Base-by-base conservation (phyloP, 495 filamentous ascomycete species). In the Talaromyces thailandensis region DNA sequence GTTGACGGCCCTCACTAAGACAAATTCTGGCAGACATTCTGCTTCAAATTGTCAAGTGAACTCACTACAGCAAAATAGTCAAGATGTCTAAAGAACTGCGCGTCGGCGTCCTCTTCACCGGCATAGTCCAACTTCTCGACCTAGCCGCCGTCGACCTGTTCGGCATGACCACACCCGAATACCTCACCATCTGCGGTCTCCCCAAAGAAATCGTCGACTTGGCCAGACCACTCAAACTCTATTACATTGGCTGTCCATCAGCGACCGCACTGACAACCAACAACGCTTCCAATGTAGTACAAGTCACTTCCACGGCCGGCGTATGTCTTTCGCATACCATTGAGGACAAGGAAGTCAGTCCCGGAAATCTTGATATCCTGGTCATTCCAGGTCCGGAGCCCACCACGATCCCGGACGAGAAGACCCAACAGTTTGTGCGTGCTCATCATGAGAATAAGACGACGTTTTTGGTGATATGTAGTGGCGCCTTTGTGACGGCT, bases 391-490 rank as follows among this genome's bases (percentile, higher is more conserved):
- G 84, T 0, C 79, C 80, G 7, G 74, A 84, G 56, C 81, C 82
- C 0, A 64, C 64, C 21, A 55, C 43, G 3, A 66, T 64, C 28
- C 73, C 71, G 9, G 70, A 72, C 4, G 57, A 70, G 18, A 69
- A 71, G 23, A 75, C 74, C 7, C 55, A 76, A 5, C 73, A 69
- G 2, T 88, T 83, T 69, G 59, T 86, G 11, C 68, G 71, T 0
- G 66, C 61, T 4, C 81, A 84, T 64, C 68, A 69, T 7, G 65
- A 65, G 5, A 57, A 65, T 16, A 65, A 65, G 4, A 74, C 75
- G 0, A 79, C 82, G 21, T 77, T 86, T 43, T 64, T 86, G 63
- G 76, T 76, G 63, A 70, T 87, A 16, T 86, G 84, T 71, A 81
- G 81, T 1, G 84, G 80, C 6, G 75, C 80, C 9, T 71, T 78